phyloP scores from a whole-genome alignment of 208 protist species.

The Eutreptiella sp. region DNA sequence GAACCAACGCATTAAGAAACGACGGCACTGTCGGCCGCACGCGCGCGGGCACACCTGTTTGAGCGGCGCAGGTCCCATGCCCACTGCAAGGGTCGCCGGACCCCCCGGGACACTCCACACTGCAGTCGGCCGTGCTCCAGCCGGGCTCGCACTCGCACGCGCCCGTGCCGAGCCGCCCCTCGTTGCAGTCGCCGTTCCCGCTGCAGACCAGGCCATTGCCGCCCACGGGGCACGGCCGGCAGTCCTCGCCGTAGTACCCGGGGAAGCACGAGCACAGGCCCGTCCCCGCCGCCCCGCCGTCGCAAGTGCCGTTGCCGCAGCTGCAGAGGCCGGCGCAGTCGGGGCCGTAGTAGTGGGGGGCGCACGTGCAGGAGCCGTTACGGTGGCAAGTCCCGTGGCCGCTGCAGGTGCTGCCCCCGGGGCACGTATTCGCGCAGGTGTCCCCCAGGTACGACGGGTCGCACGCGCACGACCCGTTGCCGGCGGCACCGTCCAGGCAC shows the following conservation, averaged over 20 bases:
- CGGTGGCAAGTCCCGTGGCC: background rate
- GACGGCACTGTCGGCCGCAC: too few relatives aligned
- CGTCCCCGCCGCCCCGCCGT: background rate
- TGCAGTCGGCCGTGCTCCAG: conserved; percentile 18
- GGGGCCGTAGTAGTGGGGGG: background rate
- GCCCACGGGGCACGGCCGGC: conserved; percentile 1
- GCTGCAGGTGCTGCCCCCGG: conserved; percentile 36
- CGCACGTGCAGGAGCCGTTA: conserved; percentile 4
- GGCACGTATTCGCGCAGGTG: conserved; percentile 18
- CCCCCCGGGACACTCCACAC: conserved; percentile 10
- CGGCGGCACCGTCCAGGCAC: conserved; percentile 15
- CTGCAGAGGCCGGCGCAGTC: background rate
- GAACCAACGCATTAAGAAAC: too few relatives aligned
- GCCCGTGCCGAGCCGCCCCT: conserved; percentile 12
- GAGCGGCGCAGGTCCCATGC: conserved; percentile 7
- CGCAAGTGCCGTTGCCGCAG: conserved; percentile 12
- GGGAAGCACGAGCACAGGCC: conserved; percentile 11
- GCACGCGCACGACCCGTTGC: conserved; percentile 20
- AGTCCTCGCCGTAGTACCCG: conserved; percentile 22
- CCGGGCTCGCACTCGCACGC: conserved; percentile 17
- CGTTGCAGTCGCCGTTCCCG: conserved; percentile 16
- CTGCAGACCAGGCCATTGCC: background rate
- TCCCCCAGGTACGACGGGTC: conserved; percentile 4
- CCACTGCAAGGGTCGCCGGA: conserved; percentile 12
- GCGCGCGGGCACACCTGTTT: too few relatives aligned